A percentile compares a stretch with the other conserved stretches of the same genome.
Evolutionary conservation across 306 rosid species (phyloP).

Genomic region (Hippophae gyantsensis): DNA sequence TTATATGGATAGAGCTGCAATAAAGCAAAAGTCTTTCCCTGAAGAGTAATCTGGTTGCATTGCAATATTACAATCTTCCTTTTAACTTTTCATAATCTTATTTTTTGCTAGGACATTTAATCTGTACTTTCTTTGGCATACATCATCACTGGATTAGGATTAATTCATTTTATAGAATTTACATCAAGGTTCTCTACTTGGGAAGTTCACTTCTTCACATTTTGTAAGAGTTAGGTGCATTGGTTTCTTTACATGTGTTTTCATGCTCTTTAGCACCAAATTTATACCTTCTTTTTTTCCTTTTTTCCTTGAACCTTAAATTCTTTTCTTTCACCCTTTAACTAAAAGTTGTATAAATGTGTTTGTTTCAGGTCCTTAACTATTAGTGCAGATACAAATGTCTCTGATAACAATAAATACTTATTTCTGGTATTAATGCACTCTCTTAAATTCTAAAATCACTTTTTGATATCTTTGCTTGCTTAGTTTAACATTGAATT

Average conservation of each 20-base stretch:
- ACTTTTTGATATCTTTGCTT: neutral
- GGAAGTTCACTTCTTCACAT: no score
- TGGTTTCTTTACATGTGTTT: neutral
- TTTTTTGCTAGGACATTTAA: no score
- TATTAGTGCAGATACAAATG: constrained; percentile 42
- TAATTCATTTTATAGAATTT: no score
- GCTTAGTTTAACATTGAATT: neutral
- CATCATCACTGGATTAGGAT: no score
- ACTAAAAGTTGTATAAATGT: neutral
- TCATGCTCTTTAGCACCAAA: neutral
- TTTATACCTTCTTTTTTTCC: neutral
- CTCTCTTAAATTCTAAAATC: neutral
- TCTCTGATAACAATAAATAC: constrained; percentile 43
- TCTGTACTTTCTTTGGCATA: no score
- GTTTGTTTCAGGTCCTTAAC: constrained; percentile 42
- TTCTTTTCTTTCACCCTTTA: neutral
- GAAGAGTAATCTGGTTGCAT: no score
- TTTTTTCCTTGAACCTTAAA: neutral
- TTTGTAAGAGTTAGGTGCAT: no score
- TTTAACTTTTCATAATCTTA: no score
- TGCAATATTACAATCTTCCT: no score
- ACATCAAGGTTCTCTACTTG: no score
- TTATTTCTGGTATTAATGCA: constrained; percentile 24
- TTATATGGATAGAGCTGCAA: no score
- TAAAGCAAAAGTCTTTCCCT: no score